These are phyloP conservation scores for Alloteropsis semialata DNA, from an alignment of 176 grass and related monocot species.

Conservation along the genomic window DNA sequence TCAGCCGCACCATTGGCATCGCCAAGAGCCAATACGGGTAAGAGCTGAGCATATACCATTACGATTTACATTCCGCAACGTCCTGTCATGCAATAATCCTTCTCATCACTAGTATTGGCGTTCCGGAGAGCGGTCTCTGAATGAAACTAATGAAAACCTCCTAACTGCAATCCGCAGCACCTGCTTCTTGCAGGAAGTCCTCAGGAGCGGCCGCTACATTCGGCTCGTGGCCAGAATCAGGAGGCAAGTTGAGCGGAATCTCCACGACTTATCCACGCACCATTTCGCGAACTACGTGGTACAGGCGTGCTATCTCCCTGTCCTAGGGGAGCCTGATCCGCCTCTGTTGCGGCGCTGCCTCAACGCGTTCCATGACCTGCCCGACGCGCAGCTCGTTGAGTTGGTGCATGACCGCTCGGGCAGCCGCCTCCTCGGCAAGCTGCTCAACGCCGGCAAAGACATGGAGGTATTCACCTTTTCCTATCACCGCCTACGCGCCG, in stretches of 20 bases:
- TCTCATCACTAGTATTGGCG: background rate
- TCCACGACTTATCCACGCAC: background rate
- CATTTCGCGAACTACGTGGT: conserved; percentile 17
- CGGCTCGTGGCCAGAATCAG: background rate
- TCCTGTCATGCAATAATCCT: background rate
- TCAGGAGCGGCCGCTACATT: background rate
- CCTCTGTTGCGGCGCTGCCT: background rate
- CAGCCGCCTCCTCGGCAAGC: background rate
- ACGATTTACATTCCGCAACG: background rate
- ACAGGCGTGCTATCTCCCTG: conserved; percentile 11
- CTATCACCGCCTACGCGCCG: background rate
- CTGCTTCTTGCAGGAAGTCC: conserved; percentile 12
- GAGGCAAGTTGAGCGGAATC: background rate
- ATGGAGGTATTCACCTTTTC: background rate
- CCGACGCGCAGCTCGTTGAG: background rate
- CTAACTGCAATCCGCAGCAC: background rate
- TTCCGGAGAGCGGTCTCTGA: background rate
- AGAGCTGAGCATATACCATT: background rate
- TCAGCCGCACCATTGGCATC: background rate
- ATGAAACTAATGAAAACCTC: background rate
- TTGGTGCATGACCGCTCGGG: background rate
- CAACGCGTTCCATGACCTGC: background rate
- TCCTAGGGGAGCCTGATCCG: background rate
- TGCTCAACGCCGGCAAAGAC: background rate
- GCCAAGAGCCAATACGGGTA: conserved; percentile 5